Base-by-base conservation (phyloP, 1,284 basidiomycete genomes). In the Ustilago lituana region DNA sequence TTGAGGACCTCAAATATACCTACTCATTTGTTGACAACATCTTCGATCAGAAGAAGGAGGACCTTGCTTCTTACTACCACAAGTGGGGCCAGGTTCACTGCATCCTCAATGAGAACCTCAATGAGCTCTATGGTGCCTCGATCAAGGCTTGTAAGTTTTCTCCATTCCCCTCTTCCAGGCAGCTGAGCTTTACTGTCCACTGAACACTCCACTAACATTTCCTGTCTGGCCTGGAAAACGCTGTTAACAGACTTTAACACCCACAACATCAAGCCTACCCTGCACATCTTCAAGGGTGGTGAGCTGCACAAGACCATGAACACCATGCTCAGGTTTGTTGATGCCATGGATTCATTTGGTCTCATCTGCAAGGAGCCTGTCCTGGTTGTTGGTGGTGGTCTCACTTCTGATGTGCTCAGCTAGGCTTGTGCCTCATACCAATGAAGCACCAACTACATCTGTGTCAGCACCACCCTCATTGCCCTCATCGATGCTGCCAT, bases 331-430 rank as follows among this genome's bases (percentile, higher is more conserved):
- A 80, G 82, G 43, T 81, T 85, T 51, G 83, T 84, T 38, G 84
- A 84, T 51, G 84, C 84, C 38, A 84, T 85, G 82, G 83, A 84
- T 74, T 65, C 74, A 15, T 84, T 84, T 70, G 84, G 84, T 51
- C 81, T 82, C 27, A 83, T 85, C 75, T 82, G 84, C 64, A 84
- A 84, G 68, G 84, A 85, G 76, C 84, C 84, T 36, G 83, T 84
- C 32, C 78, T 85, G 24, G 82, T 84, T 35, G 78, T 84, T 44
- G 84, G 84, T 40, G 84, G 84, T 58, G 84, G 84, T 69, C 80
- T 85, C 46, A 82, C 83, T 44, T 84, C 76, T 17, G 74, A 80
- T 47, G 71, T 80, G 41, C 70, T 81, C 50, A 82, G 83, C 27
- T 84, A 84, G 77, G 84, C 84, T 36, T 84, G 84, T 65, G 84